Evolutionary conservation across 371 early-diverging fungal species (phyloP).

Genomic region (Syncephalastrum racemosum): DNA sequence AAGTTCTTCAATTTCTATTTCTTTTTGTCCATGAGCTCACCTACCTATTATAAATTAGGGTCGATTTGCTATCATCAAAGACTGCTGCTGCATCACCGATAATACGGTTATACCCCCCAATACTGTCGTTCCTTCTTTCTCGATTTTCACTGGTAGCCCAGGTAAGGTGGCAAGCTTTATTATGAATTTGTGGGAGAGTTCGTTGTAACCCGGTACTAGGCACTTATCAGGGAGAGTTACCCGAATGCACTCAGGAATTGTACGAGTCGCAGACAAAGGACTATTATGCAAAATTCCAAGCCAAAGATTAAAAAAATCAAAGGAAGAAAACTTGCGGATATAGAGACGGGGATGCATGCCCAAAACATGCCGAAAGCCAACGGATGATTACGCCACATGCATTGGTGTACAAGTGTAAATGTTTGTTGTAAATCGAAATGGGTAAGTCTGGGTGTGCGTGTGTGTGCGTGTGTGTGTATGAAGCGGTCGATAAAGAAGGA

Average conservation of each 20-base stretch:
- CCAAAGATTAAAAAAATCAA: constrained; percentile 40
- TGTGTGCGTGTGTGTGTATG: too few relatives aligned
- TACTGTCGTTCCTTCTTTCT: constrained; percentile 89
- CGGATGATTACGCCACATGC: too few relatives aligned
- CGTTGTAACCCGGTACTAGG: constrained; percentile 30
- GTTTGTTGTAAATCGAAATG: too few relatives aligned
- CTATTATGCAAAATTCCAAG: constrained; percentile 72
- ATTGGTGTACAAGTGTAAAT: too few relatives aligned
- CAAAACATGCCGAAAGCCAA: not conserved
- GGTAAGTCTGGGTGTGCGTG: too few relatives aligned
- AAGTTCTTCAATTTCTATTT: constrained; percentile 24
- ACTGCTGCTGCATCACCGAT: constrained; percentile 88
- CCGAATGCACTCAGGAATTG: constrained; percentile 84
- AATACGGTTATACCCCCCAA: constrained; percentile 91
- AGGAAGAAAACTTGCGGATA: too few relatives aligned
- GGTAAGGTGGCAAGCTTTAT: constrained; percentile 34
- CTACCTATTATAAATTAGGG: constrained; percentile 57
- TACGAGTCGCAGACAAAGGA: constrained; percentile 76
- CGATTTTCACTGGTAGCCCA: constrained; percentile 81
- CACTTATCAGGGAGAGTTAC: constrained; percentile 72
- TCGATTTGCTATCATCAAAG: constrained; percentile 93
- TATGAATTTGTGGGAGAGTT: not conserved
- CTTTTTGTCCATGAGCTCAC: not conserved
- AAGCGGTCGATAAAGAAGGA: too few relatives aligned
- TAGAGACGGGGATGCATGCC: too few relatives aligned